Percentiles rank a stretch among this genome's conserved stretches.
These are phyloP conservation scores for Wickerhamomyces sp. DNA, from an alignment of 1,139 yeast genomes.

Conservation along the genomic window DNA sequence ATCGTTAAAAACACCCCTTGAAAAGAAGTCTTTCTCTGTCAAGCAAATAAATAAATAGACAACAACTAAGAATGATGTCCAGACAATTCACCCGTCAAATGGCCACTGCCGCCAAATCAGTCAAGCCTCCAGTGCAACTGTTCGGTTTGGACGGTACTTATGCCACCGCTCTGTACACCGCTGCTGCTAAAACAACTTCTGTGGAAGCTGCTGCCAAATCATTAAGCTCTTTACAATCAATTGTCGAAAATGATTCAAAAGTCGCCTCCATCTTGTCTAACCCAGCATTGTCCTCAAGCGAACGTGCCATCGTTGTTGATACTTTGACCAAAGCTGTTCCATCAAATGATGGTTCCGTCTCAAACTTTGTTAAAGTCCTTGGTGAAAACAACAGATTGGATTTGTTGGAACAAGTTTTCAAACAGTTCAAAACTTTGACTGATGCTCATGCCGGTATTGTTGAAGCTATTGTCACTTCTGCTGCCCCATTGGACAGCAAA, in stretches of 20 bases:
- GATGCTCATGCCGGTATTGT: slow-evolving; percentile 91
- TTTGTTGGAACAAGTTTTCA: slow-evolving; percentile 59
- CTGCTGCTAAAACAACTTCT: slow-evolving; percentile 80
- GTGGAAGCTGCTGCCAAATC: slow-evolving; percentile 70
- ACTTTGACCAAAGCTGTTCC: slow-evolving; percentile 47
- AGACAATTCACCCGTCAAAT: slow-evolving; percentile 69
- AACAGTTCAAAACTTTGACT: slow-evolving; percentile 71
- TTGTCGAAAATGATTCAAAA: slow-evolving; percentile 60
- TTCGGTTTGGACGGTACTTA: slow-evolving; percentile 96
- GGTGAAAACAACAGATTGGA: slow-evolving; percentile 94
- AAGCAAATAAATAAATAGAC: not conserved
- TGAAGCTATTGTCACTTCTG: slow-evolving; percentile 90
- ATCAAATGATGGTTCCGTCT: slow-evolving; percentile 63
- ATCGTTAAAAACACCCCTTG: not conserved
- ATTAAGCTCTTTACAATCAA: slow-evolving; percentile 51
- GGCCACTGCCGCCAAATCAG: slow-evolving; percentile 56
- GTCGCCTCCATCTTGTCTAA: slow-evolving; percentile 59
- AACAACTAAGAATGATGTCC: slow-evolving; percentile 43
- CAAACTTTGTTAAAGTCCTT: slow-evolving; percentile 77
- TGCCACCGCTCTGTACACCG: slow-evolving; percentile 91
- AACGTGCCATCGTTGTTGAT: slow-evolving; percentile 68
- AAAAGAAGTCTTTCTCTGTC: not conserved
- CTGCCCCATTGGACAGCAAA: slow-evolving; percentile 79
- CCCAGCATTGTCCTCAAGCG: slow-evolving; percentile 79
- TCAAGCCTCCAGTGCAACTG: slow-evolving; percentile 88